These are phyloP conservation scores for Salvia splendens DNA, from an alignment of 257 asterid species.

Conservation along the genomic window DNA sequence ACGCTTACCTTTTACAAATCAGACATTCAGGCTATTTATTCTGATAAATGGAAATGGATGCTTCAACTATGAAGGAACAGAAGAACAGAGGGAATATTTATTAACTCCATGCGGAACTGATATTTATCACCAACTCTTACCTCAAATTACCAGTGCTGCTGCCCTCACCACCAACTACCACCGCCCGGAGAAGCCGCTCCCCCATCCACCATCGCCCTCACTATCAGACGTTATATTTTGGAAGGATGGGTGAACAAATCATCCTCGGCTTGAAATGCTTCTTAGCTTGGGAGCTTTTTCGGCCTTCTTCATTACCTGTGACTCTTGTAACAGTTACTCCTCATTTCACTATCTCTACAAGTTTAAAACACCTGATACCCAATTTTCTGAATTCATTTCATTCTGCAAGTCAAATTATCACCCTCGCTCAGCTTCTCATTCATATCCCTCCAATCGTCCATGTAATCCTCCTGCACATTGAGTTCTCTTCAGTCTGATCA, in stretches of 20 bases:
- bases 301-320: slow-evolving; percentile 64
- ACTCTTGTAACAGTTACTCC: slow-evolving; percentile 53
- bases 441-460: slow-evolving; percentile 69
- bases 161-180: too few species aligned
- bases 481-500: slow-evolving; percentile 85
- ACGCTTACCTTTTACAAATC: too few species aligned
- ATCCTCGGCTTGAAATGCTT: slow-evolving; percentile 88
- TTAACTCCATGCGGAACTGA: too few species aligned
- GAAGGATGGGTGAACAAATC: slow-evolving; percentile 91
- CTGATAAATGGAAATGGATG: too few species aligned
- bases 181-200: too few species aligned
- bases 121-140: too few species aligned
- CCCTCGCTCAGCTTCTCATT: slow-evolving; percentile 81
- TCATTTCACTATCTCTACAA: slow-evolving; percentile 77
- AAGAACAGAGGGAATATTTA: too few species aligned
- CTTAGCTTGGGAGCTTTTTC: slow-evolving; percentile 78
- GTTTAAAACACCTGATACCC: slow-evolving; percentile 82
- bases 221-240: slow-evolving; percentile 83
- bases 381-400: slow-evolving; percentile 77
- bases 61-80: too few species aligned
- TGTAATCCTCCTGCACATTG: slow-evolving; percentile 81
- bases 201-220: too few species aligned
- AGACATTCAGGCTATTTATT: too few species aligned
- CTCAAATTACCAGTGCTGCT: too few species aligned
- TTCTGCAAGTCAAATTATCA: slow-evolving; percentile 73